Evolutionary conservation across 768 basidiomycete species (phyloP), one percentile per base, ranked within the genome.

Genomic region (Boletellus ananiceps): DNA sequence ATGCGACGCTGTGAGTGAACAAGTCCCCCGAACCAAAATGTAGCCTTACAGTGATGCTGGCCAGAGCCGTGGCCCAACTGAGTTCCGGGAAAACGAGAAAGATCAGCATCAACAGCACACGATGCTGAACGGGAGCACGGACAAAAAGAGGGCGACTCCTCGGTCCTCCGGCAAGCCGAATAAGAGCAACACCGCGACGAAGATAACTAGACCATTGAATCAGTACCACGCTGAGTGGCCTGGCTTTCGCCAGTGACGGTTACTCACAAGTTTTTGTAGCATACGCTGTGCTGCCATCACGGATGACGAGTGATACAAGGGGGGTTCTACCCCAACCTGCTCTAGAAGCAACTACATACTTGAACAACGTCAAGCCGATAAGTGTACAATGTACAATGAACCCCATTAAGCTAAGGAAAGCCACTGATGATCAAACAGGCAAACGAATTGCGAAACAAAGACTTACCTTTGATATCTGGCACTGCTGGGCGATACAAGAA

Each of bases 271-370:
- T 1, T 0, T 19, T 42, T 1, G 45, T 29, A 29, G 25, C 47
- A 43, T 55, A 62, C 8, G 50, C 49, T 29, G n/a, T 49, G 32
- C 49, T 48, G 23, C 49, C 35, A 29, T 61, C 55, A 29, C 55
- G 59, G 40, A 61, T 37, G 18, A 62, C 35, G 16, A 63, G 55
- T 8, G 49, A 57, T 21, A 60, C 44, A 8, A 62, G 56, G 4
- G 61, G 61, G 1, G 55, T 48, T 18, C 49, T 60, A 4, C 52
- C 52, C 50, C 50, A 49, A 7, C 57, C 60, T 11, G 48, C 48
- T 45, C 46, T 62, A 31, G 43, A 39, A 31, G 49, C 49, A 3
- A 43, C 14, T 19, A 38, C 41, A 36, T 63, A 63, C 52, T 63
- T 62, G 56, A 51, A 42, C 38, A 49, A 21, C 2, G 57, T 63